Percentiles rank a stretch among this genome's conserved stretches.
Evolutionary conservation across 495 filamentous ascomycete species (phyloP).

Genomic region (Neurospora sp.): DNA sequence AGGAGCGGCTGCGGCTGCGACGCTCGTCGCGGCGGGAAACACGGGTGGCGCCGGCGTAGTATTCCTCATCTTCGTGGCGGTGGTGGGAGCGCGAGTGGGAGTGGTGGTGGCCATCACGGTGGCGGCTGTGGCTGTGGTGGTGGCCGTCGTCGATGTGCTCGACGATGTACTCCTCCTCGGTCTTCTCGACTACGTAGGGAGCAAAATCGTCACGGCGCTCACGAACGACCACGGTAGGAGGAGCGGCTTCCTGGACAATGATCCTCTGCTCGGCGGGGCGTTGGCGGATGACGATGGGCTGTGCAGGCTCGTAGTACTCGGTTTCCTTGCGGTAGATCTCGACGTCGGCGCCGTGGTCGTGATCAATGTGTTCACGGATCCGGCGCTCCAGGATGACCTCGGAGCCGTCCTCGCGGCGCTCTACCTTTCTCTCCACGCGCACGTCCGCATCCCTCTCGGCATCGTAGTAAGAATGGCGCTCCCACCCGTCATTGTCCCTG

Average conservation of each 20-base stretch:
- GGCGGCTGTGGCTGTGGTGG: constrained; percentile 44
- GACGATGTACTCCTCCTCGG: constrained; percentile 34
- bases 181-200: constrained; percentile 34
- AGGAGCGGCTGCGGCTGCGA: constrained; percentile 21
- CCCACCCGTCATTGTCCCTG: constrained; percentile 27
- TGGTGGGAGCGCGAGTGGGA: constrained; percentile 12
- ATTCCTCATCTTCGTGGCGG: constrained; percentile 32
- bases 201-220: constrained; percentile 49
- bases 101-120: constrained; percentile 14
- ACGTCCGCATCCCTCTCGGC: constrained; percentile 30
- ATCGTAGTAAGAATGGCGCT: constrained; percentile 32
- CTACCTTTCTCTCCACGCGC: constrained; percentile 33
- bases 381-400: constrained; percentile 40
- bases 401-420: constrained; percentile 31
- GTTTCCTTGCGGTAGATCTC: constrained; percentile 56
- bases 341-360: constrained; percentile 37
- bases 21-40: constrained; percentile 28
- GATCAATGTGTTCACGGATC: constrained; percentile 32
- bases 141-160: constrained; percentile 40
- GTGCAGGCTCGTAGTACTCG: constrained; percentile 52
- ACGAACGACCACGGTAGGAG: constrained; percentile 53
- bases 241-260: constrained; percentile 60
- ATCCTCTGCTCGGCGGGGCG: constrained; percentile 53
- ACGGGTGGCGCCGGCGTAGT: constrained; percentile 32
- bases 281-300: constrained; percentile 61